A percentile compares a stretch with the other conserved stretches of the same genome.
Conservation (phyloP, 345 rosid genomes). For the Murraya koenigii region DNA sequence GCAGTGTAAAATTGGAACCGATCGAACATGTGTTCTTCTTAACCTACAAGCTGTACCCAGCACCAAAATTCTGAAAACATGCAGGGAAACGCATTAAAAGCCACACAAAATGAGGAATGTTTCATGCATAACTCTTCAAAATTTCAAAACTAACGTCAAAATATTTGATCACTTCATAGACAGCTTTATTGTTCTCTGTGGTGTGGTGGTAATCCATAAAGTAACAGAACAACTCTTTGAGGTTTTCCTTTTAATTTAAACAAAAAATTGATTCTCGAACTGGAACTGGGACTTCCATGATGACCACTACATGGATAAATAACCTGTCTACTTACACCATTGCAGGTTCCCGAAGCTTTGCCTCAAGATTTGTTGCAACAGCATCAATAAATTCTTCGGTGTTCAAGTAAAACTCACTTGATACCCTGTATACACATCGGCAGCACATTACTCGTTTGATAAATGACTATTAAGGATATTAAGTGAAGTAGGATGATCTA, state of each 20-base stretch:
- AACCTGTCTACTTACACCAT: conserved; percentile 23
- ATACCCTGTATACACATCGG: conserved; percentile 49
- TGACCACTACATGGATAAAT: background rate
- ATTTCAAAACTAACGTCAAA: background rate
- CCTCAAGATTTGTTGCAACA: conserved; percentile 55
- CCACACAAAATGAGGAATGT: background rate
- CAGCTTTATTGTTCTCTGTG: background rate
- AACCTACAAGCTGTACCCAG: background rate
- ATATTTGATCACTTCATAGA: background rate
- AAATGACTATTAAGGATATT: too few relatives aligned
- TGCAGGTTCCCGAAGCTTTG: conserved; percentile 49
- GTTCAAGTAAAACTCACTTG: conserved; percentile 64
- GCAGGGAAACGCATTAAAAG: background rate
- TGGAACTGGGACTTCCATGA: background rate
- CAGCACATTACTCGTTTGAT: background rate
- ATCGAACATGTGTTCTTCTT: too few relatives aligned
- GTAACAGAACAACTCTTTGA: background rate
- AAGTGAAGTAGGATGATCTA: background rate
- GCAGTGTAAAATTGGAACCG: background rate
- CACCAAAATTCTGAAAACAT: background rate
- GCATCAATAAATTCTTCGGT: conserved; percentile 89
- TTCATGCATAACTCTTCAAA: background rate
- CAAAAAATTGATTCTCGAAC: background rate
- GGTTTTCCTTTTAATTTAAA: background rate
- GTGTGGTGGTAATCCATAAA: background rate